A percentile compares a stretch with the other conserved stretches of the same genome.
These are phyloP conservation scores for Pestalotiopsis sp. DNA, from an alignment of 2,329 filamentous ascomycete species.

Conservation along the genomic window DNA sequence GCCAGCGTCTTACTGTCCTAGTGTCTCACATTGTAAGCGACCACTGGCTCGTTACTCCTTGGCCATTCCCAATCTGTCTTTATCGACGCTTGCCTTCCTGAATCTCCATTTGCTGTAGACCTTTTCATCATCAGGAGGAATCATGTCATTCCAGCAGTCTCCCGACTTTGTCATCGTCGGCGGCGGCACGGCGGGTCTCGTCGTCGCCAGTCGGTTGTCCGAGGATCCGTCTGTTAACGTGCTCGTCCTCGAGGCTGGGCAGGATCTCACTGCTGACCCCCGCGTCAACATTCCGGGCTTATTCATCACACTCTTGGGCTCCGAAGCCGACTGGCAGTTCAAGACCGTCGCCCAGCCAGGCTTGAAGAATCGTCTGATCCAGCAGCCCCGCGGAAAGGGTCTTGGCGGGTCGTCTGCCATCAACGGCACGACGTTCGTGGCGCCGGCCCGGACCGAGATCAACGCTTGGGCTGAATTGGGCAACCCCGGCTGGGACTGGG, in stretches of 20 bases:
- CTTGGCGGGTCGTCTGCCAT: slow-evolving; percentile 21
- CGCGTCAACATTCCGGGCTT: slow-evolving; percentile 14
- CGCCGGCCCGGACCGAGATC: slow-evolving; percentile 30
- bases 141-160: not conserved
- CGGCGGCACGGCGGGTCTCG: slow-evolving; percentile 16
- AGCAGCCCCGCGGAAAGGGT: slow-evolving; percentile 16
- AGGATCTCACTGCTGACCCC: not conserved
- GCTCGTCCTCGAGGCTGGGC: slow-evolving; percentile 18
- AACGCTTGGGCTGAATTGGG: slow-evolving; percentile 46
- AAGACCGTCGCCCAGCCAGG: slow-evolving; percentile 16
- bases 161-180: slow-evolving; percentile 16
- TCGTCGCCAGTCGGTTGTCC: slow-evolving; percentile 11
- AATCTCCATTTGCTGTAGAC: not conserved
- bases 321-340: slow-evolving; percentile 16
- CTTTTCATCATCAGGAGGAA: not conserved
- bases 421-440: slow-evolving; percentile 16
- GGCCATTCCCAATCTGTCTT: not conserved
- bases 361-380: not conserved
- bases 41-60: not conserved
- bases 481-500: slow-evolving; percentile 48
- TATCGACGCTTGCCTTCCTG: not conserved
- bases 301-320: slow-evolving; percentile 11
- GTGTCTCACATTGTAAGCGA: not conserved
- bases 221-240: slow-evolving; percentile 13
- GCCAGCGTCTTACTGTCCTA: not conserved